phyloP scores from a whole-genome alignment of 176 grass and related monocot species.

The Ananas comosus region DNA sequence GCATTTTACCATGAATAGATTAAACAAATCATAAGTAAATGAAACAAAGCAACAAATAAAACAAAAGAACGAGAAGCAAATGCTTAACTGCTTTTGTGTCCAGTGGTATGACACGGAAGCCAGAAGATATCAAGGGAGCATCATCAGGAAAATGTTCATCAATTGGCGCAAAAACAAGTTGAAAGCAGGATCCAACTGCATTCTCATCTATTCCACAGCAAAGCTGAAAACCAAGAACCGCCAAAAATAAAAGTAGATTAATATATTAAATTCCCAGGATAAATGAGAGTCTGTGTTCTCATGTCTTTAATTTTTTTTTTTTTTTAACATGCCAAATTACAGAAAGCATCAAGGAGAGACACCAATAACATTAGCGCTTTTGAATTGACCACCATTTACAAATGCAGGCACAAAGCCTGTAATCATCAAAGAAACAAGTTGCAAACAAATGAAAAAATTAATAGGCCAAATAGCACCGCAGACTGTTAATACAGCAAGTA shows the following conservation, averaged over 20 bases:
- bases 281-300: too few relatives aligned
- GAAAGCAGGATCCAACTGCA: conserved; percentile 84
- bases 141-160: conserved; percentile 97
- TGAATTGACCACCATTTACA: background rate
- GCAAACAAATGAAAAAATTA: background rate
- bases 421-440: background rate
- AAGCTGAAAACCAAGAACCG: conserved; percentile 50
- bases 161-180: conserved; percentile 96
- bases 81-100: conserved; percentile 76
- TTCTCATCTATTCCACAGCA: conserved; percentile 92
- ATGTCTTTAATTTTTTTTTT: too few relatives aligned
- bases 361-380: background rate
- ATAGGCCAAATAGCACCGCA: background rate
- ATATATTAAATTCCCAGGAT: background rate
- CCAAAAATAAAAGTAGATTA: conserved; percentile 11
- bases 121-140: conserved; percentile 79
- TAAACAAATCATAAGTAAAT: background rate
- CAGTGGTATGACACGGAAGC: conserved; percentile 86
- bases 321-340: too few relatives aligned
- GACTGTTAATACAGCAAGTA: background rate
- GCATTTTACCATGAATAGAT: too few relatives aligned
- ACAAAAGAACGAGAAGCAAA: conserved; percentile 11
- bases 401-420: background rate
- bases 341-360: too few relatives aligned
- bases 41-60: background rate